phyloP scores from a whole-genome alignment of 2,329 filamentous ascomycete genomes.

The Phialophora chinensis region DNA sequence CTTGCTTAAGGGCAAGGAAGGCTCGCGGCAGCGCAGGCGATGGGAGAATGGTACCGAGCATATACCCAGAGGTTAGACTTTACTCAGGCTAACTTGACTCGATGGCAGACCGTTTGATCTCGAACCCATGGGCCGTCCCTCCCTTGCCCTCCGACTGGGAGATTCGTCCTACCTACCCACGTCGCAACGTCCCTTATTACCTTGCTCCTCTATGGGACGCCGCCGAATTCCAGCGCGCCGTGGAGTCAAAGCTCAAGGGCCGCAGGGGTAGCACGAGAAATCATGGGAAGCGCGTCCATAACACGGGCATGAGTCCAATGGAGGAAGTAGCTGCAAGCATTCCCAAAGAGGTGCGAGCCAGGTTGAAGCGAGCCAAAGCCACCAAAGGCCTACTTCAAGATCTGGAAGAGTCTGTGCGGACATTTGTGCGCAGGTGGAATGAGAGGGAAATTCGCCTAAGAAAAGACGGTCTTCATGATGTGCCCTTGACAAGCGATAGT shows the following conservation, averaged over 20 bases:
- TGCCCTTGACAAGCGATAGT: slow-evolving; percentile 44
- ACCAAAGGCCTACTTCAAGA: slow-evolving; percentile 81
- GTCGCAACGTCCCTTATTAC: slow-evolving; percentile 80
- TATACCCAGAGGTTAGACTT: slow-evolving; percentile 10
- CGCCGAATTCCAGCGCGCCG: slow-evolving; percentile 53
- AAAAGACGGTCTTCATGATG: slow-evolving; percentile 54
- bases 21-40: slow-evolving; percentile 79
- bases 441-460: slow-evolving; percentile 55
- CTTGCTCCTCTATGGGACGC: slow-evolving; percentile 83
- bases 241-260: slow-evolving; percentile 47
- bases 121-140: slow-evolving; percentile 84
- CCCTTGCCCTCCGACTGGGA: slow-evolving; percentile 84
- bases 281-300: slow-evolving; percentile 45
- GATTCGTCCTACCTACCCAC: slow-evolving; percentile 78
- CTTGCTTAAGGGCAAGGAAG: slow-evolving; percentile 86
- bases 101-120: slow-evolving; percentile 76
- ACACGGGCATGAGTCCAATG: slow-evolving; percentile 44
- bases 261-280: slow-evolving; percentile 46
- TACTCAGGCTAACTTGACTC: slow-evolving; percentile 18
- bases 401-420: slow-evolving; percentile 81
- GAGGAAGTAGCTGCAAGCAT: slow-evolving; percentile 56
- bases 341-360: slow-evolving; percentile 78
- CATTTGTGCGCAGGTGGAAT: slow-evolving; percentile 71
- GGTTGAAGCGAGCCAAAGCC: slow-evolving; percentile 78
- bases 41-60: slow-evolving; percentile 85